Conservation (phyloP, 2,329 filamentous ascomycete genomes). For the Phyllosticta capitalensis region DNA sequence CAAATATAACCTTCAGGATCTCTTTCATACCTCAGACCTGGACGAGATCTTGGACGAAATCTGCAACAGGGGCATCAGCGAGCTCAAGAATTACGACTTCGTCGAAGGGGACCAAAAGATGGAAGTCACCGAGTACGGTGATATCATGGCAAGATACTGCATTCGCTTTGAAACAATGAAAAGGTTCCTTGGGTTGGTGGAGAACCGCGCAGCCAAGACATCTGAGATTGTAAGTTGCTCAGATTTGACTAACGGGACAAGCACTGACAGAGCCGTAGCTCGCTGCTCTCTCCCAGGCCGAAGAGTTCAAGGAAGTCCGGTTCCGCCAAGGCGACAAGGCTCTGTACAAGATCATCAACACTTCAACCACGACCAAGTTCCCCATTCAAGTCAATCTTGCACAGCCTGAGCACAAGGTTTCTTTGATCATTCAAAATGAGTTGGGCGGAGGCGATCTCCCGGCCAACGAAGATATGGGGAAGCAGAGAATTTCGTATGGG, state of each 20-base stretch:
- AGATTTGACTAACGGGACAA: background rate
- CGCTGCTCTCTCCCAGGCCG: conserved; percentile 54
- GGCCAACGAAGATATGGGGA: conserved; percentile 42
- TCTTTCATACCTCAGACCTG: conserved; percentile 39
- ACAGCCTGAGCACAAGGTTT: conserved; percentile 63
- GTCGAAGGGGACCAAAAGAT: conserved; percentile 43
- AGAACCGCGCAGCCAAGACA: conserved; percentile 42
- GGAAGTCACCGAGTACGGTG: conserved; percentile 60
- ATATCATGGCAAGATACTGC: conserved; percentile 77
- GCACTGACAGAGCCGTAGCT: conserved; percentile 40
- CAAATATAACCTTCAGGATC: conserved; percentile 57
- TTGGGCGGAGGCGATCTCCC: conserved; percentile 54
- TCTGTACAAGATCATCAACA: conserved; percentile 64
- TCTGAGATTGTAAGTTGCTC: conserved; percentile 55
- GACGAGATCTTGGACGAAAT: conserved; percentile 61
- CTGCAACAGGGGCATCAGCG: conserved; percentile 57
- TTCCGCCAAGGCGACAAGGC: conserved; percentile 61
- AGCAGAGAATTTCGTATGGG: conserved; percentile 47
- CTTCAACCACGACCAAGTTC: conserved; percentile 57
- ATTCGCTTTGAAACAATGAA: conserved; percentile 74
- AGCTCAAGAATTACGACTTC: conserved; percentile 53
- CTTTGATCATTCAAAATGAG: conserved; percentile 65
- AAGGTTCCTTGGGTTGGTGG: conserved; percentile 52
- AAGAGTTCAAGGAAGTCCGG: conserved; percentile 64
- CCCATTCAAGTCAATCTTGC: conserved; percentile 60